A percentile compares a stretch with the other conserved stretches of the same genome.
Conservation (phyloP, 495 filamentous ascomycete genomes). For the Hypoxylon lenormandii region DNA sequence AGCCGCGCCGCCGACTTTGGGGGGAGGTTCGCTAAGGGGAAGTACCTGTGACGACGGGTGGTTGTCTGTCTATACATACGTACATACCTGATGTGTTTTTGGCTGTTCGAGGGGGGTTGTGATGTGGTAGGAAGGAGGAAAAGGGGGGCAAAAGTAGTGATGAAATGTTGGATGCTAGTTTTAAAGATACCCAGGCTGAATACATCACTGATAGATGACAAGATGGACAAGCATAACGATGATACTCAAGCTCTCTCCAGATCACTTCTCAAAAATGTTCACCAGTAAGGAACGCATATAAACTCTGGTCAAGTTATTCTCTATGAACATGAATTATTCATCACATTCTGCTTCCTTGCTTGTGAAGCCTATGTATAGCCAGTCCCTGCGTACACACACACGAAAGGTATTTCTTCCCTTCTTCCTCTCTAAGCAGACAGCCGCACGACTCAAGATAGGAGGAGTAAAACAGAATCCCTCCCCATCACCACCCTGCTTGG, state of each 20-base stretch:
- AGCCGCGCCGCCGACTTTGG: slow-evolving; percentile 84
- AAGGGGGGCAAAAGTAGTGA: neutral
- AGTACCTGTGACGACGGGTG: slow-evolving; percentile 67
- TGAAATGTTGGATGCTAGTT: neutral
- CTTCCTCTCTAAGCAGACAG: no score
- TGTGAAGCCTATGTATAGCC: no score
- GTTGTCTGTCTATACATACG: neutral
- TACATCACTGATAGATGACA: neutral
- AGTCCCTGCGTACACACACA: no score
- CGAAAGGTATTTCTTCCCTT: no score
- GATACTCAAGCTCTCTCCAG: neutral
- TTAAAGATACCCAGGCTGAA: neutral
- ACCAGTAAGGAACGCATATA: no score
- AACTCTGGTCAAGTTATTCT: neutral
- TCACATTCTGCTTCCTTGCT: slow-evolving; percentile 20
- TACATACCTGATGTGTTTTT: no score
- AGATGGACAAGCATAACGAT: neutral
- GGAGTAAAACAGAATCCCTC: no score
- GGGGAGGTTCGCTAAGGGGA: slow-evolving; percentile 82
- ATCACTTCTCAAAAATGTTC: neutral
- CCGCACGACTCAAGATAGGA: no score
- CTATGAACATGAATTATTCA: slow-evolving; percentile 26
- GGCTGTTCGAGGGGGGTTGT: no score
- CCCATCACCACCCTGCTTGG: no score
- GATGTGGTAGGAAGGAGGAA: neutral